A percentile compares a stretch with the other conserved stretches of the same genome.
phyloP scores from a whole-genome alignment of 2,329 filamentous ascomycete species.

The Rhexocercosporidium sp. region DNA sequence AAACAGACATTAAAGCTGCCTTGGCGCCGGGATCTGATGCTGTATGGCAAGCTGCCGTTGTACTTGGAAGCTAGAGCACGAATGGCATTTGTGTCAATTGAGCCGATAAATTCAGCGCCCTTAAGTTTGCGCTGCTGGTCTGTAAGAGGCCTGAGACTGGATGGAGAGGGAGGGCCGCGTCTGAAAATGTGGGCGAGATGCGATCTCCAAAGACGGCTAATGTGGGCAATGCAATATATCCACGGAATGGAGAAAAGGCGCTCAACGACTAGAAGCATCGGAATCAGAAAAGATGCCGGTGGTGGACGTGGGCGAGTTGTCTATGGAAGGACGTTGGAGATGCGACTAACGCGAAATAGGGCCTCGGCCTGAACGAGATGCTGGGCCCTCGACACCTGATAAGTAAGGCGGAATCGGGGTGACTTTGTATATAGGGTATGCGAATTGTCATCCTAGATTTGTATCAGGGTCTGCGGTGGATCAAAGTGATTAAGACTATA shows the following conservation, averaged over 20 bases:
- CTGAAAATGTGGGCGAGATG: background rate
- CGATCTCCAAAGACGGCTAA: background rate
- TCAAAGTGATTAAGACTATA: no score
- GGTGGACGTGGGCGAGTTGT: background rate
- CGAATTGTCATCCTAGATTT: no score
- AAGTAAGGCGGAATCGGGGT: no score
- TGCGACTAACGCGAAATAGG: no score
- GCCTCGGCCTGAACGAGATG: no score
- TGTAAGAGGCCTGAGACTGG: conserved; percentile 6
- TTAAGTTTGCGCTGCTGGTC: conserved; percentile 3
- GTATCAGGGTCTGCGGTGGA: no score
- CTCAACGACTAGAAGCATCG: background rate
- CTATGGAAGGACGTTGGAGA: no score
- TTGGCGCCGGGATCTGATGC: background rate
- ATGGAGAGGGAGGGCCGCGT: background rate
- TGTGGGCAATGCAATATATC: background rate
- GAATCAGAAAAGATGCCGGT: background rate
- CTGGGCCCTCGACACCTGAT: no score
- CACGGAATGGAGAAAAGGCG: background rate
- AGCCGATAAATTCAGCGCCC: background rate
- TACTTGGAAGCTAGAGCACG: background rate
- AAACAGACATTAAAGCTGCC: conserved; percentile 9
- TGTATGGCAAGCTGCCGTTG: background rate
- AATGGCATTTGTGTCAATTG: conserved; percentile 1
- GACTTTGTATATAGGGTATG: no score